Base-by-base conservation (phyloP, 306 rosid genomes). In the Prunus dulcis region DNA sequence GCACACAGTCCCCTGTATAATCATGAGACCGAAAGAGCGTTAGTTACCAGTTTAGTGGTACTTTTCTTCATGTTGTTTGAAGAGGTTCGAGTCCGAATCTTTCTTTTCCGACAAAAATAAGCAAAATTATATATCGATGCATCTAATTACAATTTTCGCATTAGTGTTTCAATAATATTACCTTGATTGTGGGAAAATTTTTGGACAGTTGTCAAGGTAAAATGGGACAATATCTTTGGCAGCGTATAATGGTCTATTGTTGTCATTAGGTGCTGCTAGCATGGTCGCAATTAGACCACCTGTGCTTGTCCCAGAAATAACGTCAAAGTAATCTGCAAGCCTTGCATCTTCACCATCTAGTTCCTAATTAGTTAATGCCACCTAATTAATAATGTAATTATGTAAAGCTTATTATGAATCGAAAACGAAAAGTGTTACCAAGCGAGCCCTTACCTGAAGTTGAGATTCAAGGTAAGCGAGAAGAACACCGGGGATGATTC, bases 241-340 rank as follows among this genome's bases (percentile, higher is more conserved):
- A 41, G 75, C 85, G 46, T 3, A 82, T 20, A 82, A 22, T 19
- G 82, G 85, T n/a, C 82, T 45, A 46, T 72, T 72, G 3, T 77
- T 17, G 49, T 77, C 62, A 20, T 77, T 46, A 0, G 85, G 85
- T 32, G 85, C 79, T 56, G 75, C 63, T 38, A 82, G 50, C 85
- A 82, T 82, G 45, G 72, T 66, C 17, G 62, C n/a, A 61, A 82
- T 82, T 8, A 82, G 75, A 67, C 85, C 85, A 15, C 82, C 82
- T 4, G 85, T 77, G 47, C 85, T 77, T 18, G 85, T 82, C 60
- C 85, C 79, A 5, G 82, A 4, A 14, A 82, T 77, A 14, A 82
- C 78, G 43, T 82, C 85, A 12, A 82, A 82, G 65, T 76, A 76
- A 56, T 81, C 84, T 1, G 81, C 84, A 46, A 81, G 74, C 52